Evolutionary conservation across 108 stramenopile genomes (phyloP), one percentile per base, ranked within the genome.

Genomic region (Schizochytrium sp.): DNA sequence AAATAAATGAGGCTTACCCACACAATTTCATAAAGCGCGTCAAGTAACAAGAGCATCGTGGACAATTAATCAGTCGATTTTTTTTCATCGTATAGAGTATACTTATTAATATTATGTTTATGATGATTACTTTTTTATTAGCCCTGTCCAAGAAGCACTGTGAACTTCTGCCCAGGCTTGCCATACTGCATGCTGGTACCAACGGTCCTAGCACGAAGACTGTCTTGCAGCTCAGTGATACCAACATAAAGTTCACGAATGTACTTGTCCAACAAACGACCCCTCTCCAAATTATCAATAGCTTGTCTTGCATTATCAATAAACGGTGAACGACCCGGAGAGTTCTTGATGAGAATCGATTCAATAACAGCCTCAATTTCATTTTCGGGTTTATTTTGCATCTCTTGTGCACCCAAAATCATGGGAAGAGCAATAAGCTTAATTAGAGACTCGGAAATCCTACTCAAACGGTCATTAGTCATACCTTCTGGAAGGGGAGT

Each of bases 101-200:
- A 19, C 61, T 7, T 41, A 64, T 10, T 64, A 64, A 28, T 28
- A 28, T 64, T 42, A 5, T 8, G 38, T 7, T 64, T 42, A 7
- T 28, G 28, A 28, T 28, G 10, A 41, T 4, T 4, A 64, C 38
- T 59, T 17, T 19, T 42, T 7, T 41, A 64, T 10, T 64, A 64
- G 61, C 19, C 42, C 19, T 64, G 61, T 28, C 61, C 61, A 4
- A 64, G 61, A 28, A 64, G 61, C 41, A 4, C 7, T 4, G 61
- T 64, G 61, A 64, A 64, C 61, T 64, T 64, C 42, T 64, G 61
- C 4, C 61, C 61, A 42, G 61, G 61, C 61, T 64, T 64, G 61
- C 13, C 61, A 42, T 4, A 64, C 61, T 64, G 61, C 61, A 64
- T 7, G 61, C 61, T 64, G 61, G 42, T 42, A 42, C 61, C 61